phyloP scores from a whole-genome alignment of 225 moss, liverwort and hornwort species.

The Asterella californica region DNA sequence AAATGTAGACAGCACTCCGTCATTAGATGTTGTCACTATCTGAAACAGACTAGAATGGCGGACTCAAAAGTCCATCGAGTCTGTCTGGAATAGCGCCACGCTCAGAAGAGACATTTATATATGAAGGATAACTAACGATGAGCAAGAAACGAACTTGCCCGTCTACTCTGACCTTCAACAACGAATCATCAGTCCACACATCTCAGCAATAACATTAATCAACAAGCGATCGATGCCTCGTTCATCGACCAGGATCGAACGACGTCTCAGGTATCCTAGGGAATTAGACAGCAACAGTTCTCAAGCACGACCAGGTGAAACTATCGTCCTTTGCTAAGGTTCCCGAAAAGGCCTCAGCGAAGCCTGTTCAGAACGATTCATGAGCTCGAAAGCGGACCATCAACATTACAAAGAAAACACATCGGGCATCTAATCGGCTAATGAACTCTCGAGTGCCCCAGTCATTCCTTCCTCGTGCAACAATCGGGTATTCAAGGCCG shows the following conservation, averaged over 20 bases:
- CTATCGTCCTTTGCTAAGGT: no score
- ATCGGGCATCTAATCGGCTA: not conserved
- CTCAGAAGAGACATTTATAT: not conserved
- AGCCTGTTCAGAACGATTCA: slow-evolving; percentile 30
- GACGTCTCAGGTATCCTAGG: not conserved
- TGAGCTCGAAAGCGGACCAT: slow-evolving; percentile 34
- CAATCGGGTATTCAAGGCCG: not conserved
- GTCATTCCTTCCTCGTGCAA: not conserved
- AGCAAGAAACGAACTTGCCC: slow-evolving; percentile 6
- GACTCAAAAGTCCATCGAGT: not conserved
- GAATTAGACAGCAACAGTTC: slow-evolving; percentile 30
- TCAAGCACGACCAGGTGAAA: slow-evolving; percentile 29
- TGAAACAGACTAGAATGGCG: not conserved
- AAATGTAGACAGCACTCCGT: not conserved
- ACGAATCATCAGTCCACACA: no score
- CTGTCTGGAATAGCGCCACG: not conserved
- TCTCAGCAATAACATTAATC: not conserved
- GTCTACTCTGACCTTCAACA: not conserved
- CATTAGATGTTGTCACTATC: not conserved
- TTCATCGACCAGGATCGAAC: not conserved
- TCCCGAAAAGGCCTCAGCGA: no score
- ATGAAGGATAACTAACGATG: not conserved
- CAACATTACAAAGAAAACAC: not conserved
- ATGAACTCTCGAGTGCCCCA: not conserved
- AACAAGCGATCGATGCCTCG: no score